Base-by-base conservation (phyloP, 108 stramenopile species). In the Bacterosira constricta region DNA sequence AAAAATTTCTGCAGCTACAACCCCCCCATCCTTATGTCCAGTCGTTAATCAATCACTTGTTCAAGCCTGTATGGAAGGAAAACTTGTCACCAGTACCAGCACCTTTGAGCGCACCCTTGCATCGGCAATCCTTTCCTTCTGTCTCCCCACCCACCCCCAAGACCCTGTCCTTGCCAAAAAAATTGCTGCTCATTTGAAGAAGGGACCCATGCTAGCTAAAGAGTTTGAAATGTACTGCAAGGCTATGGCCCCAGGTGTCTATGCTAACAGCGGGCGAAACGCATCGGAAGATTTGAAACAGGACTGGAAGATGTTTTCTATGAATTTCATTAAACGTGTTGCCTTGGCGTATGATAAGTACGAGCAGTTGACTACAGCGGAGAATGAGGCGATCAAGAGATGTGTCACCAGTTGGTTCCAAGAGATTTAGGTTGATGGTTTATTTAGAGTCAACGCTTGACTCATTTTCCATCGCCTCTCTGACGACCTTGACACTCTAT, bases 71-170 rank as follows among this genome's bases (percentile, higher is more conserved):
- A 27, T 59, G 8, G 69, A 69, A 46, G 50, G 39, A 13, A 54
- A 30, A 13, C 46, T 58, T 37, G 25, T 59, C 38, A 25, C 30
- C 49, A 31, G 32, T 27, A 23, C 54, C 1, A 60, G 45, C 34
- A 61, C 36, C 10, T 29, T 61, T 17, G 66, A 66, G 29, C 56
- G 64, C 13, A 64, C 74, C n/a, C 20, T 75, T 53, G 56, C 56
- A 12, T 56, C 74, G 32, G 66, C 58, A n/a, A 67, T 67, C 50
- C 55, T 75, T 18, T 57, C 46, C 6, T 75, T 75, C 74, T 75
- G 62, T 46, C 65, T 75, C 27, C 38, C 66, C 37, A 75, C 65
- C 0, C 74, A 75, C 26, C 74, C 74, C 37, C 41, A 67, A 57
- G 74, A 75, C 38, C 74, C 57, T 12, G 49, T 67, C 26, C 36